Base-by-base conservation (phyloP, 345 rosid genomes). In the Garcia nutans region DNA sequence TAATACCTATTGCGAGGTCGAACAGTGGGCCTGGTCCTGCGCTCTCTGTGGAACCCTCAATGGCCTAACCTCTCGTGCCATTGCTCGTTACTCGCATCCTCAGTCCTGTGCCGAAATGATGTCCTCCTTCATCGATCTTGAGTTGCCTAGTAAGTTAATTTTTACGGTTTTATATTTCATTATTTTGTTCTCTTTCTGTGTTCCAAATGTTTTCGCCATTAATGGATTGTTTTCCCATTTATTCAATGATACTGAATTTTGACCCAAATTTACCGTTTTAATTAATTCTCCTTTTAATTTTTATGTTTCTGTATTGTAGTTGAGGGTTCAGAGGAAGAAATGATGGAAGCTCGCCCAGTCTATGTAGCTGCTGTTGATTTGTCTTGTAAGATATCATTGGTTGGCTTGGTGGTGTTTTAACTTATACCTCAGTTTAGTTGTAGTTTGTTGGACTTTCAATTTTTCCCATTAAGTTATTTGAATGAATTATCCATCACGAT, bases 11-110 rank as follows among this genome's bases (percentile, higher is more conserved):
- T 91, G 99, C 65, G 95, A 92, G 59, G 88, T 96, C 70, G 99
- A 96, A n/a, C 93, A 93, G 74, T 93, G 99, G 99, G 92, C 97
- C 24, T 96, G 99, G 99, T 84, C 59, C 69, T 96, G 98, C 83
- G 74, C 97, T 55, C 95, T 92, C 64, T 96, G 98, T 74, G 97
- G 95, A 41, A 89, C 97, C 23, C 97, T 93, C 70, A 96, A 93
- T 54, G 95, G 98, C 63, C 89, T 96, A 23, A 54, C 96, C 44
- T 83, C 93, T 13, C 83, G 91, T 82, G 85, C 90, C 67, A 90
- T 93, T 65, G 79, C 97, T 64, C 92, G 94, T 57, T 93, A 91
- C 89, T 91, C 98, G 10, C 86, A 73, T 67, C 88, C 98, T 63
- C 87, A 89, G 75, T 90, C 97, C 23, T 84, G 89, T 71, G 84